A percentile compares a stretch with the other conserved stretches of the same genome.
phyloP scores from a whole-genome alignment of 169 alveolate species.

The Cryptosporidium baileyi region DNA sequence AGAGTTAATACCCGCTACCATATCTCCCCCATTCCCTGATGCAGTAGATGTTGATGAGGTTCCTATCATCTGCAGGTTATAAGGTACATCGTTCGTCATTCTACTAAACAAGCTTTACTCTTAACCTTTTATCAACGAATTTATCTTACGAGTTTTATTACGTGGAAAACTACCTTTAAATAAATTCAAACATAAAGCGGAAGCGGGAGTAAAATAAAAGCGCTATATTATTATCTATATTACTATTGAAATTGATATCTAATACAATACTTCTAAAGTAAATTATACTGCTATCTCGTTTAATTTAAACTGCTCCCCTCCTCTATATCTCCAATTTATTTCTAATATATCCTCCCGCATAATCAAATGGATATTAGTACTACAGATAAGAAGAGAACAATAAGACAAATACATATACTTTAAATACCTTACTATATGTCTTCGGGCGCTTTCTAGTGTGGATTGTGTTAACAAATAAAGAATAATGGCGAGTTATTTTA shows the following conservation, averaged over 20 bases:
- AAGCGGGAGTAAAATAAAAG: constrained; percentile 55
- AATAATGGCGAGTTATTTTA: no score
- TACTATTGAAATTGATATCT: not conserved
- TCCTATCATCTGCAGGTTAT: constrained; percentile 44
- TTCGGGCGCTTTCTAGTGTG: no score
- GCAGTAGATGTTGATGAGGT: constrained; percentile 68
- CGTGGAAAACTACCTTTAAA: constrained; percentile 63
- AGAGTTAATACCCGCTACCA: constrained; percentile 18
- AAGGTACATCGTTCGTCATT: constrained; percentile 64
- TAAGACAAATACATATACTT: no score
- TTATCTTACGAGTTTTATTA: constrained; percentile 7
- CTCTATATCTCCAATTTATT: not conserved
- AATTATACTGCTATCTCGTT: not conserved
- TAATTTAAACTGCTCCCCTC: constrained; percentile 1
- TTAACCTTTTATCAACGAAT: not conserved
- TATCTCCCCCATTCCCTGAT: constrained; percentile 60
- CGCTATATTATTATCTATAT: constrained; percentile 11
- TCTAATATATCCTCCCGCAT: not conserved
- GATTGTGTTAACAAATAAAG: no score
- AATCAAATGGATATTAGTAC: no score
- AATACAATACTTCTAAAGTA: not conserved
- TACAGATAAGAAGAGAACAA: no score
- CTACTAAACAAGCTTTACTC: constrained; percentile 36
- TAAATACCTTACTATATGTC: no score
- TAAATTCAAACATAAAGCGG: constrained; percentile 39